phyloP scores from a whole-genome alignment of 225 moss, liverwort and hornwort genomes.

The Polytrichum formosum region DNA sequence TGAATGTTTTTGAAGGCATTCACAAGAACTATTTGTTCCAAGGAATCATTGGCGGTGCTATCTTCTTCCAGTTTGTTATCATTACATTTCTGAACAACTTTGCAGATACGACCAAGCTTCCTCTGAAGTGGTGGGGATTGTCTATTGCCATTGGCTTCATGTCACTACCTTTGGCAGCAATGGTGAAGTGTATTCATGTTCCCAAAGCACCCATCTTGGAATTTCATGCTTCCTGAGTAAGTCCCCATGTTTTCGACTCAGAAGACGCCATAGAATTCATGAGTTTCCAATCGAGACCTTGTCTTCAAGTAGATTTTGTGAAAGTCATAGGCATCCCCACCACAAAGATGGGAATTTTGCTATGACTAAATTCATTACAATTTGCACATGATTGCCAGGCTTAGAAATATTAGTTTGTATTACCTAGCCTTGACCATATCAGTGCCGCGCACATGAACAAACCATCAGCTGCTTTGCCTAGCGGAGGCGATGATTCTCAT shows the following conservation, averaged over 20 bases:
- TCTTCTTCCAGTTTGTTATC: constrained; percentile 40
- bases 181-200: constrained; percentile 31
- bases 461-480: too few species aligned
- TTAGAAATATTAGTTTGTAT: too few species aligned
- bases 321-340: too few species aligned
- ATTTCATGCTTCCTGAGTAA: constrained; percentile 31
- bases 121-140: constrained; percentile 38
- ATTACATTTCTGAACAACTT: constrained; percentile 51
- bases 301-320: too few species aligned
- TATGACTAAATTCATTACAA: too few species aligned
- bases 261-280: constrained; percentile 8
- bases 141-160: constrained; percentile 29
- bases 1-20: constrained; percentile 46
- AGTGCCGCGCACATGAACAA: too few species aligned
- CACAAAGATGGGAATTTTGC: too few species aligned
- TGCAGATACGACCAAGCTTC: constrained; percentile 30
- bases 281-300: too few species aligned
- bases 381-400: too few species aligned
- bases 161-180: constrained; percentile 19
- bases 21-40: constrained; percentile 29
- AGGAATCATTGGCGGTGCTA: constrained; percentile 28
- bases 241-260: constrained; percentile 22
- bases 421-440: too few species aligned
- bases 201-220: constrained; percentile 32
- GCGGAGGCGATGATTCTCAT: too few species aligned